phyloP scores from a whole-genome alignment of 2,329 filamentous ascomycete species.

The Colletotrichum godetiae region DNA sequence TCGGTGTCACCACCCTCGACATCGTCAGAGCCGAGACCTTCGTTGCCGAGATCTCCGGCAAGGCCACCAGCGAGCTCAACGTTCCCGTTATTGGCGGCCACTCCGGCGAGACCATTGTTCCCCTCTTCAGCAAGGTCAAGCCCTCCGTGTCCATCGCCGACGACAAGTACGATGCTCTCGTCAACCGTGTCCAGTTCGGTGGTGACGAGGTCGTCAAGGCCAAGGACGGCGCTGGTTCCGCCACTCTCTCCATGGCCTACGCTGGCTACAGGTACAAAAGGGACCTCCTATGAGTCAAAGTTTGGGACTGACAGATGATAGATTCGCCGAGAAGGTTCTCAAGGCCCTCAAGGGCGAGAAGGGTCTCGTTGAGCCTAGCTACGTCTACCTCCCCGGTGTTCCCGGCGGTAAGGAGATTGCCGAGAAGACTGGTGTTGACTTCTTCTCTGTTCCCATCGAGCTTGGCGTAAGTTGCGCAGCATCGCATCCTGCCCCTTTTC shows the following conservation, averaged over 20 bases:
- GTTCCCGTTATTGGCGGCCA: constrained; percentile 97
- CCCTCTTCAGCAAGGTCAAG: constrained; percentile 92
- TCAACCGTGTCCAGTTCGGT: constrained; percentile 97
- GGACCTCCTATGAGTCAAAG: too few species aligned
- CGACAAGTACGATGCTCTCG: constrained; percentile 90
- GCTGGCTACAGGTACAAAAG: constrained; percentile 84
- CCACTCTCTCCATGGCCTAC: constrained; percentile 94
- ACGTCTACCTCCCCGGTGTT: constrained; percentile 93
- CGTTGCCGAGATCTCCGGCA: constrained; percentile 85
- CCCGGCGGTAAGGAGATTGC: constrained; percentile 86
- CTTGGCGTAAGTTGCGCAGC: constrained; percentile 79
- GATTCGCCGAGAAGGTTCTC: constrained; percentile 94
- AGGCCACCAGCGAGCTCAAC: constrained; percentile 81
- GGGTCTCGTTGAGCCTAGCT: constrained; percentile 94
- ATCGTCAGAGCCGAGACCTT: constrained; percentile 99
- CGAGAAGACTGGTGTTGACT: constrained; percentile 87
- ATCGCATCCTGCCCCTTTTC: background rate
- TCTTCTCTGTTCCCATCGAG: constrained; percentile 96
- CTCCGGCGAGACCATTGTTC: constrained; percentile 98
- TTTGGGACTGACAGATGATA: constrained; percentile 47
- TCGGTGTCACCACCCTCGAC: constrained; percentile 98
- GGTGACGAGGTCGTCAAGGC: constrained; percentile 97
- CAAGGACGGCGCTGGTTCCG: constrained; percentile 91
- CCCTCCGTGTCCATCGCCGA: constrained; percentile 83
- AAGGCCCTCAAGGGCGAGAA: constrained; percentile 90